Evolutionary conservation across 2,329 filamentous ascomycete species (phyloP).

Genomic region (Colletotrichum orchidophilum): DNA sequence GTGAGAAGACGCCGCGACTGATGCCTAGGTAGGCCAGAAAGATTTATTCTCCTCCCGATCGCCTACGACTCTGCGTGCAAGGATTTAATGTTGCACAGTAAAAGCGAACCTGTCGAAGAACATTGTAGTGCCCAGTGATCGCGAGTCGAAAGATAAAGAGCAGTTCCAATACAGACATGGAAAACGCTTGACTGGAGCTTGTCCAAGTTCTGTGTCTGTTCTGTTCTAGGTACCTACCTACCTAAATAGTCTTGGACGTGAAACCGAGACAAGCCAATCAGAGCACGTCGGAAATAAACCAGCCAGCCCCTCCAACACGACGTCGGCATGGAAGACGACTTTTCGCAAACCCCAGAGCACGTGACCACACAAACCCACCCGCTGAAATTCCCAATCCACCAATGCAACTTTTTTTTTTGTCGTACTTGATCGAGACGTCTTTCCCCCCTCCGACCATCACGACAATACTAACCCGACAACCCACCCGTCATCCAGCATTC

Average conservation of each 20-base stretch:
- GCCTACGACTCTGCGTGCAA: too few relatives aligned
- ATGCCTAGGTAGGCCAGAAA: too few relatives aligned
- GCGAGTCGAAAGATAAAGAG: too few relatives aligned
- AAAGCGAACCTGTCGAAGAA: too few relatives aligned
- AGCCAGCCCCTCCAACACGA: neutral
- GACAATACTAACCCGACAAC: slow-evolving; percentile 39
- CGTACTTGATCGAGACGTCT: too few relatives aligned
- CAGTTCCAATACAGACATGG: too few relatives aligned
- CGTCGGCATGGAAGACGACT: slow-evolving; percentile 1
- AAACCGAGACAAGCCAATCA: neutral
- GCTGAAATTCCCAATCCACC: slow-evolving; percentile 15
- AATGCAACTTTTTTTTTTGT: slow-evolving; percentile 18
- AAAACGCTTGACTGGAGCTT: too few relatives aligned
- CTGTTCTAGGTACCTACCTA: too few relatives aligned
- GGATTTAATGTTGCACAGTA: too few relatives aligned
- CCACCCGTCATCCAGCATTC: slow-evolving; percentile 42
- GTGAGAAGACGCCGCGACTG: neutral
- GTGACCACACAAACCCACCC: slow-evolving; percentile 40
- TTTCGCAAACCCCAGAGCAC: slow-evolving; percentile 37
- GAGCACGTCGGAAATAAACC: neutral
- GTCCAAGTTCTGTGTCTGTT: too few relatives aligned
- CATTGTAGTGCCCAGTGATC: too few relatives aligned
- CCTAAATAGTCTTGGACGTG: neutral
- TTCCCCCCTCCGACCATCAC: slow-evolving; percentile 40
- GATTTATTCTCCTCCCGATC: too few relatives aligned